phyloP scores from a whole-genome alignment of 169 alveolate species.

The Plasmodium blacklocki region DNA sequence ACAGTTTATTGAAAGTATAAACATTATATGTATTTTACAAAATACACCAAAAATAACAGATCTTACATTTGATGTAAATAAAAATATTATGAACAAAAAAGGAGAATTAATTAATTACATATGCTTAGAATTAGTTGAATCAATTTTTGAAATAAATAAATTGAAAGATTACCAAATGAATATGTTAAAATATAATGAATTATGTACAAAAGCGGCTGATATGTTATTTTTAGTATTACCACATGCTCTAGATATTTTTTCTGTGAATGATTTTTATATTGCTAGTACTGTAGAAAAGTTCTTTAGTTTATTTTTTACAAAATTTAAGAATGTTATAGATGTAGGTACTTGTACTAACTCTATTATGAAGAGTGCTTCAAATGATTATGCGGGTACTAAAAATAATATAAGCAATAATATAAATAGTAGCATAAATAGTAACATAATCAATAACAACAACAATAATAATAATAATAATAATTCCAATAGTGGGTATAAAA shows the following conservation, averaged over 20 bases:
- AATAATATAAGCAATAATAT: conserved; percentile 4
- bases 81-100: conserved; percentile 54
- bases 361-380: neutral
- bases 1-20: conserved; percentile 64
- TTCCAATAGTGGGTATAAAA: conserved; percentile 29
- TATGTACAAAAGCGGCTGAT: conserved; percentile 39
- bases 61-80: conserved; percentile 29
- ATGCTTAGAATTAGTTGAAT: conserved; percentile 56
- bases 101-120: conserved; percentile 61
- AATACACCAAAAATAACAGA: conserved; percentile 32
- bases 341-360: neutral
- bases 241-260: conserved; percentile 53
- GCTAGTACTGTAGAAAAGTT: conserved; percentile 63
- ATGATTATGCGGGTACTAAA: conserved; percentile 4
- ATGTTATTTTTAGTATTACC: conserved; percentile 38
- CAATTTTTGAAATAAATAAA: conserved; percentile 47
- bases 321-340: conserved; percentile 46
- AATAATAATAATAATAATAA: neutral
- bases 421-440: neutral
- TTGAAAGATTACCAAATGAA: conserved; percentile 43
- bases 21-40: conserved; percentile 27
- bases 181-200: conserved; percentile 31
- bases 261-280: conserved; percentile 31
- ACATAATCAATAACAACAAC: neutral
- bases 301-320: conserved; percentile 66